Conservation (phyloP, 208 protist species). For the Acanthamoeba sp. region DNA sequence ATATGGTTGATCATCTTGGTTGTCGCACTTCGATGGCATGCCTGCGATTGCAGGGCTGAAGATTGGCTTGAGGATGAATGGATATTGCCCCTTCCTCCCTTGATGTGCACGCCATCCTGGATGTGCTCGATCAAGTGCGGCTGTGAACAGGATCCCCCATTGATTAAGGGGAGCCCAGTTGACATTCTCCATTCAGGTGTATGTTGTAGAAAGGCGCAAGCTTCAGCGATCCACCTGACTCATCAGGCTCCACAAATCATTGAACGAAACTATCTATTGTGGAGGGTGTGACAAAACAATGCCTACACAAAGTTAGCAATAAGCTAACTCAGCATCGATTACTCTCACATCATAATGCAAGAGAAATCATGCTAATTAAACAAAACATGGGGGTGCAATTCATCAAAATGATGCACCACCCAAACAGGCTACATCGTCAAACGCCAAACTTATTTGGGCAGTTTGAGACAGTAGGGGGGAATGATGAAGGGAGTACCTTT, state of each 20-base stretch:
- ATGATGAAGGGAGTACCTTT: neutral
- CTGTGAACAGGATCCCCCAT: neutral
- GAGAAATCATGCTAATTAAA: neutral
- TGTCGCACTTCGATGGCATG: too few relatives aligned
- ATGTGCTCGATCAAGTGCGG: neutral
- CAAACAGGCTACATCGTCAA: neutral
- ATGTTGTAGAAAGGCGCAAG: neutral
- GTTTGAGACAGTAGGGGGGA: neutral
- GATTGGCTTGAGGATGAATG: neutral
- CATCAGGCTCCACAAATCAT: neutral
- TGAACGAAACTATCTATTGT: neutral
- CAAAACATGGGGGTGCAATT: neutral
- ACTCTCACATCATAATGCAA: neutral
- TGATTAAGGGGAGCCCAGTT: neutral
- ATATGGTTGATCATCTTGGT: too few relatives aligned
- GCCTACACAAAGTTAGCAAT: constrained; percentile 1
- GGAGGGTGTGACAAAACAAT: neutral
- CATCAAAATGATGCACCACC: neutral
- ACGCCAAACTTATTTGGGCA: neutral
- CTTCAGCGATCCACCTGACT: neutral
- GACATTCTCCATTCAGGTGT: neutral
- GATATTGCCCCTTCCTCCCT: constrained; percentile 10
- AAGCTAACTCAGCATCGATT: neutral
- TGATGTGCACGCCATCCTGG: neutral
- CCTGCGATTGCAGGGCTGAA: too few relatives aligned